A percentile compares a stretch with the other conserved stretches of the same genome.
Evolutionary conservation across 768 basidiomycete species (phyloP).

Genomic region (Podaxis carcinomalis): DNA sequence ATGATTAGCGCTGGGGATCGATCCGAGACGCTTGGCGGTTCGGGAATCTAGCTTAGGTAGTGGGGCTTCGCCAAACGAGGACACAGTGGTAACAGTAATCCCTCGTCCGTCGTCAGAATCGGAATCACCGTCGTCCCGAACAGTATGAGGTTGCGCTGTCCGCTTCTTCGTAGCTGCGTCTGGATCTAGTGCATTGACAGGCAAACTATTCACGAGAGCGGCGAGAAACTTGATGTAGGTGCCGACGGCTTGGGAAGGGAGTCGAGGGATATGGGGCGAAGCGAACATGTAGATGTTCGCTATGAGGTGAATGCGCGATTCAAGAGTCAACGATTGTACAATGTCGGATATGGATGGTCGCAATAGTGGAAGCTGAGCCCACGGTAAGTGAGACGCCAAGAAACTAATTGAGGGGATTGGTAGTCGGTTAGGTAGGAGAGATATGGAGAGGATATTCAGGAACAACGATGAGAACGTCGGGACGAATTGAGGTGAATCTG

Average conservation of each 20-base stretch:
- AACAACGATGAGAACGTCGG: slow-evolving; percentile 39
- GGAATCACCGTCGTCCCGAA: slow-evolving; percentile 26
- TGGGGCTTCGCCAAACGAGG: slow-evolving; percentile 24
- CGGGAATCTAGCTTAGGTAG: slow-evolving; percentile 49
- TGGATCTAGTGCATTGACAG: slow-evolving; percentile 46
- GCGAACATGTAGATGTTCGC: slow-evolving; percentile 70
- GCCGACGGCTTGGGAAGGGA: slow-evolving; percentile 40
- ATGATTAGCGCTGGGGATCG: slow-evolving; percentile 49
- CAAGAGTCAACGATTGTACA: slow-evolving; percentile 22
- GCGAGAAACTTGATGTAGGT: slow-evolving; percentile 54
- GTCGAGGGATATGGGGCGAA: slow-evolving; percentile 52
- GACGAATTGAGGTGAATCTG: slow-evolving; percentile 21
- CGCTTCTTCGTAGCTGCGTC: slow-evolving; percentile 16
- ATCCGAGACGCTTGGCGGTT: slow-evolving; percentile 61
- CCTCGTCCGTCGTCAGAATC: slow-evolving; percentile 33
- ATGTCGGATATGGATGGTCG: slow-evolving; percentile 21
- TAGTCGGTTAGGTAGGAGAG: slow-evolving; percentile 73
- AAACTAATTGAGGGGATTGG: slow-evolving; percentile 57
- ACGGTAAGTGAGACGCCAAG: slow-evolving; percentile 64
- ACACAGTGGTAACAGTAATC: slow-evolving; percentile 33
- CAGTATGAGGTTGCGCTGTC: not conserved
- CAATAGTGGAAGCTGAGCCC: slow-evolving; percentile 29
- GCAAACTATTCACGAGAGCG: slow-evolving; percentile 47
- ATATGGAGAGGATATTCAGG: slow-evolving; percentile 61
- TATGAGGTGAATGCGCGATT: slow-evolving; percentile 53